Evolutionary conservation across 192 early-diverging fungal species (phyloP).

Genomic region (Rhizophagus clarus): DNA sequence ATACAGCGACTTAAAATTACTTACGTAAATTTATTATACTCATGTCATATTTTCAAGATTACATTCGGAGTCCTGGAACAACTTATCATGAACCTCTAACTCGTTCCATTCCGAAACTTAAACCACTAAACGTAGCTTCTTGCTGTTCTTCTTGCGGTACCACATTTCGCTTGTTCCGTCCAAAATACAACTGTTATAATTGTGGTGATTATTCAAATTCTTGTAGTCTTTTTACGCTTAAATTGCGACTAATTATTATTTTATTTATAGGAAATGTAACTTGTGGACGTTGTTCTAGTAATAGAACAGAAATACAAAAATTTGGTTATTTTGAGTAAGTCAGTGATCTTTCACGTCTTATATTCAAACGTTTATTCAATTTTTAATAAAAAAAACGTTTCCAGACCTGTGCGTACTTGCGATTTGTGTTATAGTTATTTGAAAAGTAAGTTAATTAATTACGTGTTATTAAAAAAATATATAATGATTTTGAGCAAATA

Average conservation of each 20-base stretch:
- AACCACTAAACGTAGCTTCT: slow-evolving; percentile 19
- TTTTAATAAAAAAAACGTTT: not conserved
- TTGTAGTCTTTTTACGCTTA: not conserved
- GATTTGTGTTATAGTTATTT: slow-evolving; percentile 11
- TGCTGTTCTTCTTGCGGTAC: slow-evolving; percentile 41
- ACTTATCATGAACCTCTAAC: slow-evolving; percentile 22
- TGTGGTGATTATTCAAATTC: slow-evolving; percentile 37
- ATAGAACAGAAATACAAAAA: slow-evolving; percentile 35
- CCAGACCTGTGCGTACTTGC: slow-evolving; percentile 8
- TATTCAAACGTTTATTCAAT: not conserved
- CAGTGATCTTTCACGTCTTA: not conserved
- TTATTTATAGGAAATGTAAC: slow-evolving; percentile 35
- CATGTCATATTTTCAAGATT: no score
- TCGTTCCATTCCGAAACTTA: slow-evolving; percentile 17
- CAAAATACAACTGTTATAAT: slow-evolving; percentile 42
- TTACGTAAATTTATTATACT: no score
- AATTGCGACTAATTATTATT: not conserved
- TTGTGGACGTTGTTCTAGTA: slow-evolving; percentile 40
- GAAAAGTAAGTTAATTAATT: slow-evolving; percentile 8
- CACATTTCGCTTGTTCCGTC: slow-evolving; percentile 43
- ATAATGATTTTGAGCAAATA: not conserved
- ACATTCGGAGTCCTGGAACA: slow-evolving; percentile 6
- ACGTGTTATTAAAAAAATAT: not conserved
- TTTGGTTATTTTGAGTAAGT: slow-evolving; percentile 44
- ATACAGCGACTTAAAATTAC: no score